Evolutionary conservation across 169 alveolate species (phyloP).

Genomic region (Babesia bovis): DNA sequence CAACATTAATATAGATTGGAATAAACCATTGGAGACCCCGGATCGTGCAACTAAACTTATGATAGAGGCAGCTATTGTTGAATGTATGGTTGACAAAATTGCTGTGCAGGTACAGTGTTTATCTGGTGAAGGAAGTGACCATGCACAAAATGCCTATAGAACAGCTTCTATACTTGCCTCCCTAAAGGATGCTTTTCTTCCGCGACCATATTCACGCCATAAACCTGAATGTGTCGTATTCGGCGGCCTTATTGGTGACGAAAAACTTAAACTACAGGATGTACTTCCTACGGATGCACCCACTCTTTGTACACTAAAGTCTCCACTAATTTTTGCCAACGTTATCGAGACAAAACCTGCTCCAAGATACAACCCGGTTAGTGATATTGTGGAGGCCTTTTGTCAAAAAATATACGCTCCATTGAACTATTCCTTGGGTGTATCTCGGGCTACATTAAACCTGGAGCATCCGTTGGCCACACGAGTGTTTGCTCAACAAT

Average conservation of each 20-base stretch:
- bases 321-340: slow-evolving; percentile 29
- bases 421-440: slow-evolving; percentile 34
- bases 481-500: slow-evolving; percentile 51
- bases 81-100: slow-evolving; percentile 53
- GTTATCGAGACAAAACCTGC: slow-evolving; percentile 17
- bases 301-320: slow-evolving; percentile 15
- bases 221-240: slow-evolving; percentile 61
- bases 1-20: slow-evolving; percentile 9
- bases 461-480: slow-evolving; percentile 50
- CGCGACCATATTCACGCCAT: slow-evolving; percentile 23
- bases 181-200: slow-evolving; percentile 27
- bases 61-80: slow-evolving; percentile 39
- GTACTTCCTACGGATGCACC: slow-evolving; percentile 44
- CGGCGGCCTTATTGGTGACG: slow-evolving; percentile 57
- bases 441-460: slow-evolving; percentile 7
- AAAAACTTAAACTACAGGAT: slow-evolving; percentile 42
- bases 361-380: slow-evolving; percentile 24
- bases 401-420: slow-evolving; percentile 37
- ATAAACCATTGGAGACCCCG: slow-evolving; percentile 18
- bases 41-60: not conserved
- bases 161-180: not conserved
- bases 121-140: slow-evolving; percentile 5
- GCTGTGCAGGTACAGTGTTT: slow-evolving; percentile 25
- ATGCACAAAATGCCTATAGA: slow-evolving; percentile 7
- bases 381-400: slow-evolving; percentile 45